phyloP scores from a whole-genome alignment of 805 yeast species.

The Phaffomyces thermotolerans region DNA sequence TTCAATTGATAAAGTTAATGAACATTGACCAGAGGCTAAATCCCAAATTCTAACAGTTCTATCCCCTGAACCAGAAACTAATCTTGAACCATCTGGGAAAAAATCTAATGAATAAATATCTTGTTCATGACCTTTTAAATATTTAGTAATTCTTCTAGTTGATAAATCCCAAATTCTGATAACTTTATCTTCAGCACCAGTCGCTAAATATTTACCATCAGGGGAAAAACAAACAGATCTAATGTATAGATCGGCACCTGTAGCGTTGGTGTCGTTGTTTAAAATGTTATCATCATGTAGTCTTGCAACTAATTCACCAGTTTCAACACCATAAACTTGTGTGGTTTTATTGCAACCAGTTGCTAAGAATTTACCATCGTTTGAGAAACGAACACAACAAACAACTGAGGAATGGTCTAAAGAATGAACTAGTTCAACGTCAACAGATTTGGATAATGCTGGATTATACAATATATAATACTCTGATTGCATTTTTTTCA shows the following conservation, averaged over 20 bases:
- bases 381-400: conserved; percentile 90
- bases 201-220: conserved; percentile 86
- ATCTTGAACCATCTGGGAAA: conserved; percentile 87
- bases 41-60: conserved; percentile 97
- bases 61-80: conserved; percentile 95
- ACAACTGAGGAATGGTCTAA: conserved; percentile 92
- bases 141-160: conserved; percentile 75
- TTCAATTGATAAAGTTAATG: conserved; percentile 82
- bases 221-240: conserved; percentile 96
- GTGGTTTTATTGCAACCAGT: conserved; percentile 97
- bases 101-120: conserved; percentile 94
- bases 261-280: conserved; percentile 30
- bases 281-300: conserved; percentile 70
- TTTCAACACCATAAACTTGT: conserved; percentile 85
- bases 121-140: conserved; percentile 91
- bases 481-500: conserved; percentile 76
- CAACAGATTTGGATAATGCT: conserved; percentile 65
- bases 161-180: conserved; percentile 95
- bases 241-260: conserved; percentile 78
- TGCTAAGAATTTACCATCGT: conserved; percentile 87
- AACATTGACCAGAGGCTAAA: conserved; percentile 80
- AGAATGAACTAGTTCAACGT: conserved; percentile 83
- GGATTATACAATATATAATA: conserved; percentile 90
- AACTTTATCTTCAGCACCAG: conserved; percentile 86
- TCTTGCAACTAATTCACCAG: conserved; percentile 84